Conservation (phyloP, 1,284 basidiomycete genomes). For the Boletus subluridellus region DNA sequence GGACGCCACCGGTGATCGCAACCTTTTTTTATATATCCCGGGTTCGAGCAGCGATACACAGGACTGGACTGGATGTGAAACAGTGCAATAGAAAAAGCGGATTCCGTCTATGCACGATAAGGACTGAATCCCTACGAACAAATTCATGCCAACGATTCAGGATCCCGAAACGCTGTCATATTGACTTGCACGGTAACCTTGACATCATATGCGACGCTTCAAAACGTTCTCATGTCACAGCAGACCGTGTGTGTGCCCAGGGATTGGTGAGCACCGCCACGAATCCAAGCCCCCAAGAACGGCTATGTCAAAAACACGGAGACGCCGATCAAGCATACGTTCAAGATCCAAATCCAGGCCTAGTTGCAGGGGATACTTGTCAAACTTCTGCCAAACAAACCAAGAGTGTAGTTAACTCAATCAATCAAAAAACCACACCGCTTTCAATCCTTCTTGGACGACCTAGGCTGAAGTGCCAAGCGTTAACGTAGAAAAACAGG, state of each 20-base stretch:
- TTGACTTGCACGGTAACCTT: too few species aligned
- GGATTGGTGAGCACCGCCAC: not conserved
- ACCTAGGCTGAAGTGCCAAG: constrained; percentile 4
- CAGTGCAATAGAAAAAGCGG: too few species aligned
- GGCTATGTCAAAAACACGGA: not conserved
- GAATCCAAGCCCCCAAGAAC: not conserved
- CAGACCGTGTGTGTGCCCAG: not conserved
- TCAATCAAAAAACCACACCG: not conserved
- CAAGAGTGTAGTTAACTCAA: not conserved
- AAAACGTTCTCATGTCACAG: not conserved
- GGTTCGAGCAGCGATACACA: not conserved
- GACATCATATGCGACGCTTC: not conserved
- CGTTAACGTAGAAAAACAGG: constrained; percentile 2
- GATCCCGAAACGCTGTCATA: not conserved
- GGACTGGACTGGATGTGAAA: too few species aligned
- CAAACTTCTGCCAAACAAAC: too few species aligned
- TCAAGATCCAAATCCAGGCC: not conserved
- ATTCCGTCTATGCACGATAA: too few species aligned
- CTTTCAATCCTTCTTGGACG: not conserved
- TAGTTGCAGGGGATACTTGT: not conserved
- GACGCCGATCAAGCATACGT: not conserved
- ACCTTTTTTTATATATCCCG: too few species aligned
- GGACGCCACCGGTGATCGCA: too few species aligned
- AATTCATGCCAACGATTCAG: too few species aligned
- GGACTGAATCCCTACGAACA: not conserved